Evolutionary conservation across 73 alveolate genomes (phyloP), one percentile per base, ranked within the genome.

Genomic region (Paramecium sexaurelia): DNA sequence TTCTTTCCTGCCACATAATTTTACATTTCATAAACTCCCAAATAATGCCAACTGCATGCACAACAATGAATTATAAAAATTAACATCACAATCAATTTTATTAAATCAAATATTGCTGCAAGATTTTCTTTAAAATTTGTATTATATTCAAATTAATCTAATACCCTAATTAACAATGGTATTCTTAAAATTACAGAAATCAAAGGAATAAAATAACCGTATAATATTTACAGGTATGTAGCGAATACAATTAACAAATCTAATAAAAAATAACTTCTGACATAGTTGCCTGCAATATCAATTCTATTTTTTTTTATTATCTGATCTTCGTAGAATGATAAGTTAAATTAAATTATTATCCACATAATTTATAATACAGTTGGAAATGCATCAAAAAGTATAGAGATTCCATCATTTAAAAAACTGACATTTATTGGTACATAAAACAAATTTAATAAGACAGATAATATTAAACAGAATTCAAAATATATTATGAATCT

Each of bases 1-100:
- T 87, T 87, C 55, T 17, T 51, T 13, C 27, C 84, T 2, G 47
- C 26, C 9, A 19, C 33, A n/a, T 22, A 47, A 35, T 29, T 37
- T 5, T 66, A 27, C 73, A 33, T 40, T 35, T 87, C 93, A 20
- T 35, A 67, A 3, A 37, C 32, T 7, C 90, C 87, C 17, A 87
- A 55, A 87, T 11, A 87, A 87, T 87, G 90, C 69, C 85, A 87
- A 39, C 88, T 78, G 43, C 93, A 87, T 20, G 90, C 93, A 87
- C 93, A 87, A 33, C 75, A 40, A 39, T 87, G 93, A 68, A 83
- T 78, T 36, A 68, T 68, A 37, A 67, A 57, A 20, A 87, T 41
- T 57, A 87, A 43, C 35, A 55, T 67, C 22, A 87, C 56, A 26
- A 87, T 68, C 61, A 87, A 27, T 68, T 87, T 87, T 35, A 47